A percentile compares a stretch with the other conserved stretches of the same genome.
Conservation (phyloP, 371 early-diverging fungal genomes). For the Mortierella sp. region DNA sequence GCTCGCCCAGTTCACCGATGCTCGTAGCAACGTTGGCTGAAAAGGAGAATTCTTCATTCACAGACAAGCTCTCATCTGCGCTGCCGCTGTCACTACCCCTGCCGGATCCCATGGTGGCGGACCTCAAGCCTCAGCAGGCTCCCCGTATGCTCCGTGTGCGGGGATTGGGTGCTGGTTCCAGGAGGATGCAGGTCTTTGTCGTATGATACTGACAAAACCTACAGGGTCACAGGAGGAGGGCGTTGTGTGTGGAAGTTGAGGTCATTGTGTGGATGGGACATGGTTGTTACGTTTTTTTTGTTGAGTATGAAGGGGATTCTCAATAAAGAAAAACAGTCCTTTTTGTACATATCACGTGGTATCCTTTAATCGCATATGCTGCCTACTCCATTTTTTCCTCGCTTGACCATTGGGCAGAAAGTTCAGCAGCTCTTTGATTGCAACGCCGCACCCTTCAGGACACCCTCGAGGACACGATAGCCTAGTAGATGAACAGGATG, state of each 20-base stretch:
- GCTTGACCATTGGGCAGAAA: neutral
- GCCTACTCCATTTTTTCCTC: neutral
- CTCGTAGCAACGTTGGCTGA: slow-evolving; percentile 10
- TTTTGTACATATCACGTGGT: neutral
- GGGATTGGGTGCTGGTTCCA: slow-evolving; percentile 37
- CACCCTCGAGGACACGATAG: neutral
- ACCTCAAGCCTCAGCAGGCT: slow-evolving; percentile 26
- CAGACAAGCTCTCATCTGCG: slow-evolving; percentile 30
- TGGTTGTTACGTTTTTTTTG: neutral
- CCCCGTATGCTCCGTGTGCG: slow-evolving; percentile 41
- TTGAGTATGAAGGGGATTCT: neutral
- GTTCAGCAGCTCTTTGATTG: no score
- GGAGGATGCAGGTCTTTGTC: slow-evolving; percentile 49
- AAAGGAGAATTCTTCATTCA: slow-evolving; percentile 26
- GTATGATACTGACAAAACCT: slow-evolving; percentile 17
- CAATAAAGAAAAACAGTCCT: neutral
- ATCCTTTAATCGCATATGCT: neutral
- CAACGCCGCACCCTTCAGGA: neutral
- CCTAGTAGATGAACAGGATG: neutral
- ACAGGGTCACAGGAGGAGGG: neutral
- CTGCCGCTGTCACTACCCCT: slow-evolving; percentile 12
- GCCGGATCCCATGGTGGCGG: slow-evolving; percentile 9
- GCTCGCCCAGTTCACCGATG: slow-evolving; percentile 41
- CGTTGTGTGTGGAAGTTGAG: neutral
- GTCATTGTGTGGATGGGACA: slow-evolving; percentile 3